Evolutionary conservation across 164 flowering plant species (phyloP).

Genomic region (Cinnamomum chago): DNA sequence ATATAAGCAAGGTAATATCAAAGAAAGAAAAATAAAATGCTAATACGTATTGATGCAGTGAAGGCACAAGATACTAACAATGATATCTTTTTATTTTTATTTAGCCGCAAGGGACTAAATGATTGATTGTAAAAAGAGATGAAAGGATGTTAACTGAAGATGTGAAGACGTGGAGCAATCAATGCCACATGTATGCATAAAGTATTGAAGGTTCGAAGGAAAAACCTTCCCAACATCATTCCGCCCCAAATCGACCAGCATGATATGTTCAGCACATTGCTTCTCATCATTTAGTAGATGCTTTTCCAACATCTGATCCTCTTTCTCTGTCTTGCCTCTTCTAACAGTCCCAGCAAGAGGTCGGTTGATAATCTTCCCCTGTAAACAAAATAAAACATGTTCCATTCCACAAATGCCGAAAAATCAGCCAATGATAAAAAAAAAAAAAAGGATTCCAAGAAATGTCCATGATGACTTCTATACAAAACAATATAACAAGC

Average conservation of each 20-base stretch:
- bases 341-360: conserved; percentile 93
- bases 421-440: neutral
- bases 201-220: too few species aligned
- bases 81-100: too few species aligned
- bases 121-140: too few species aligned
- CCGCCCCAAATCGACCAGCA: conserved; percentile 95
- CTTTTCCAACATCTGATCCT: conserved; percentile 63
- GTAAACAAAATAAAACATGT: conserved; percentile 14
- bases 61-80: neutral
- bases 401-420: neutral
- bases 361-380: conserved; percentile 64
- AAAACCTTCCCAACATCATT: conserved; percentile 97
- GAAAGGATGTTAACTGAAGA: too few species aligned
- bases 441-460: neutral
- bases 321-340: conserved; percentile 82
- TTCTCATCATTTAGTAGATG: conserved; percentile 79
- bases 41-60: neutral
- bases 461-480: neutral
- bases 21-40: neutral
- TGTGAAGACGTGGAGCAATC: too few species aligned
- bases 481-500: too few species aligned
- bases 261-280: conserved; percentile 94
- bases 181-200: too few species aligned
- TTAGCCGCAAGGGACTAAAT: too few species aligned
- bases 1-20: neutral